Evolutionary conservation across 2,329 filamentous ascomycete genomes (phyloP).

Genomic region (Colletotrichum cordylinicola): DNA sequence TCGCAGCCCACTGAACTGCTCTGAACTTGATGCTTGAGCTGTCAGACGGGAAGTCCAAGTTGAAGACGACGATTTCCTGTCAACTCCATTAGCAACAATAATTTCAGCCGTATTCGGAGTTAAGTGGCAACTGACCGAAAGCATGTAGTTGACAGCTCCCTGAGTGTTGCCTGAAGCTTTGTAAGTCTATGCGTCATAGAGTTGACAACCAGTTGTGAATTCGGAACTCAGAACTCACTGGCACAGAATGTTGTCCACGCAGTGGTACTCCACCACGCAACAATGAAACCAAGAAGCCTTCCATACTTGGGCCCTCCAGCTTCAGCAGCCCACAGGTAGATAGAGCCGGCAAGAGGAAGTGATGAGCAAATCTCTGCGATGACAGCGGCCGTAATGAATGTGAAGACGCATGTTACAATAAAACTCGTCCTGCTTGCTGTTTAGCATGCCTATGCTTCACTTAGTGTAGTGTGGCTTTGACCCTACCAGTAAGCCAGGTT

Average conservation of each 20-base stretch:
- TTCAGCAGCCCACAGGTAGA: conserved; percentile 68
- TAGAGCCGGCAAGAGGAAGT: conserved; percentile 62
- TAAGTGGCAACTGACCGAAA: conserved; percentile 42
- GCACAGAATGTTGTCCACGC: conserved; percentile 66
- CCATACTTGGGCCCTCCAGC: conserved; percentile 60
- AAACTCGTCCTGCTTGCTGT: conserved; percentile 57
- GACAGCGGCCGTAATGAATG: conserved; percentile 65
- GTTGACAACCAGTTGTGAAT: accelerated
- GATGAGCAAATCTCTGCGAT: conserved; percentile 67
- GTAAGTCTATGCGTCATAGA: not conserved
- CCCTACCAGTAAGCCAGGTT: conserved; percentile 64
- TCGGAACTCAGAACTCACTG: conserved; percentile 34
- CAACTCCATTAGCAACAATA: not conserved
- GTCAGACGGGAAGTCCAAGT: conserved; percentile 60
- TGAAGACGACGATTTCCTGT: conserved; percentile 63
- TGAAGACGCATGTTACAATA: conserved; percentile 63
- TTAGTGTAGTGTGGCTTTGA: not conserved
- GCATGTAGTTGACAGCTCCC: conserved; percentile 56
- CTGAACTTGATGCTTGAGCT: conserved; percentile 60
- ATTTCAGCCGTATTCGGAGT: not conserved
- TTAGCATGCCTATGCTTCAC: not conserved
- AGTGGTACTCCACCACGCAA: conserved; percentile 69
- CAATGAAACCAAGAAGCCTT: conserved; percentile 63
- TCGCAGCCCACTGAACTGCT: conserved; percentile 65
- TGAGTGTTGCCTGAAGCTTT: conserved; percentile 49